Conservation (phyloP, 2,329 filamentous ascomycete species). For the Pseudophaeomoniella oleicola region DNA sequence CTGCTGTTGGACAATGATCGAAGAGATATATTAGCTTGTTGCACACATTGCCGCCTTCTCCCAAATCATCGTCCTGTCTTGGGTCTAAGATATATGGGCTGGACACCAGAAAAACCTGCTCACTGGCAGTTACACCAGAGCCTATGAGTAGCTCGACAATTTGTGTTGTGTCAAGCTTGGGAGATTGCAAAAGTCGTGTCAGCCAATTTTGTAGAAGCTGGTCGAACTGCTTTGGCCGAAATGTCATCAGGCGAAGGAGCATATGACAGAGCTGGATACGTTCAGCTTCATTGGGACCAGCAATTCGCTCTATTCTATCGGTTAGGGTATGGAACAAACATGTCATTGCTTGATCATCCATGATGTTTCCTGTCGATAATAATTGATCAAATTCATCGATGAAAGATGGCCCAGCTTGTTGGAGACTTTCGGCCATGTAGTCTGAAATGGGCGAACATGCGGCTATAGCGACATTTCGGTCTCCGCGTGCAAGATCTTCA, state of each 20-base stretch:
- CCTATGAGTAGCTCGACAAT: conserved; percentile 26
- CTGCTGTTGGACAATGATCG: background rate
- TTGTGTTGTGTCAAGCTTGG: conserved; percentile 18
- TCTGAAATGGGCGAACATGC: conserved; percentile 34
- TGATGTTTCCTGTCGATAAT: conserved; percentile 26
- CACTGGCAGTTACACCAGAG: conserved; percentile 28
- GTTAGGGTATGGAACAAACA: conserved; percentile 26
- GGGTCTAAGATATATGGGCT: conserved; percentile 1
- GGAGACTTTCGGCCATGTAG: conserved; percentile 26
- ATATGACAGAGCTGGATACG: conserved; percentile 24
- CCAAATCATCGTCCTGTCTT: background rate
- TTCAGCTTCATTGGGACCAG: conserved; percentile 16
- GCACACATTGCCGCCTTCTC: background rate
- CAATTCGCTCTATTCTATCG: conserved; percentile 19
- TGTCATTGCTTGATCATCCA: conserved; percentile 29
- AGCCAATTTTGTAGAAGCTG: conserved; percentile 27
- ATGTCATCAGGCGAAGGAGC: conserved; percentile 26
- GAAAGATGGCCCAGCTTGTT: conserved; percentile 23
- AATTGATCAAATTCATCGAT: conserved; percentile 31
- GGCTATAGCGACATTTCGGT: conserved; percentile 26
- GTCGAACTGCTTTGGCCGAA: conserved; percentile 29
- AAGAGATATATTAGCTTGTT: background rate
- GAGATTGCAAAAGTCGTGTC: conserved; percentile 19
- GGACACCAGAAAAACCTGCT: conserved; percentile 17
- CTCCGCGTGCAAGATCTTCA: conserved; percentile 27